Base-by-base conservation (phyloP, 805 yeast species). In the Yarrowia alimentaria region DNA sequence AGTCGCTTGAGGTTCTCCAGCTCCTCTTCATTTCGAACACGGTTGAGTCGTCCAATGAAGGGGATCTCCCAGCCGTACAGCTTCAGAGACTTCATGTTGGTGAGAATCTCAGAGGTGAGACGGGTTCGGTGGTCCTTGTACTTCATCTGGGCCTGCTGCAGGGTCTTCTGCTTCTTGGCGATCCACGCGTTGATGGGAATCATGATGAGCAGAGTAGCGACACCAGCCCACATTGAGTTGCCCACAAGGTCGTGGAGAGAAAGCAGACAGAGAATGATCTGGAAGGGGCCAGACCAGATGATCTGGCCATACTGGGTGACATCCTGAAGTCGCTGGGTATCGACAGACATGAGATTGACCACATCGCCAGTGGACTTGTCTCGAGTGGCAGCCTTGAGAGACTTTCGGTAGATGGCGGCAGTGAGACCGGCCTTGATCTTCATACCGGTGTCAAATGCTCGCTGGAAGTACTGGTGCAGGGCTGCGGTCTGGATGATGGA, bases 281-380 rank as follows among this genome's bases (percentile, higher is more conserved):
- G 97, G 68, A 89, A 83, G 1, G 98, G 98, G 37, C 96, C 96
- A 1, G 96, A 87, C 89, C 95, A 85, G 43, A 87, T 72, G 33
- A 87, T 75, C 59, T 86, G 86, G 54, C 90, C 79, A 66, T 83
- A 81, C 64, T 85, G 91, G 19, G 83, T 77, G 16, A 84, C 66
- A 29, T 77, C 80, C 60, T 81, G 85, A 21, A 87, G 68, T 55
- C 84, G 72, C 40, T 69, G 68, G 10, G 85, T 80, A 68, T 88
- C 96, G 24, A 85, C 90, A 14, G 93, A 63, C 69, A 85, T 76
- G 60, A 83, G 72, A 60, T 85, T 87, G 57, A 87, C 75, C 48
- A 88, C 84, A 57, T 86, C 94, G 57, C 95, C 95, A 2, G 90
- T 76, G 1, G 87, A 80, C 60, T 68, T 83, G 49, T 74, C 70